These are phyloP conservation scores for Trametes villosa DNA, from an alignment of 768 basidiomycete species.

Conservation along the genomic window DNA sequence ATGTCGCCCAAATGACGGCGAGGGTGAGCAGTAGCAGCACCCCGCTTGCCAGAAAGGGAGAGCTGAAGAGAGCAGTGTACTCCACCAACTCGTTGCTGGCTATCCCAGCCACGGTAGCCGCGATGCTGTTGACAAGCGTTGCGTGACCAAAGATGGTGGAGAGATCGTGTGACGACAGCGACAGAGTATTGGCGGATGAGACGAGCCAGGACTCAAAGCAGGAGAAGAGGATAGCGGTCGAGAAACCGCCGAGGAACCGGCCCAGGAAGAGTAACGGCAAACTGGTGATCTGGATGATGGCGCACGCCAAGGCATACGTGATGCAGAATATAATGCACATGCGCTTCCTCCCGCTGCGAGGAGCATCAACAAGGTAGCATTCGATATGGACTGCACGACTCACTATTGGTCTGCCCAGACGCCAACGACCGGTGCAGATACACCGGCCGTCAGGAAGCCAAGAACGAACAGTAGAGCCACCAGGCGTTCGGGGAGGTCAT, in stretches of 20 bases:
- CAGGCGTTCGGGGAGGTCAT: constrained; percentile 60
- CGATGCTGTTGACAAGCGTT: constrained; percentile 72
- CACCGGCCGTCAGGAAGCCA: constrained; percentile 71
- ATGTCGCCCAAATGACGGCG: constrained; percentile 57
- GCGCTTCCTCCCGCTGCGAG: constrained; percentile 62
- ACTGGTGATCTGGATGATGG: constrained; percentile 58
- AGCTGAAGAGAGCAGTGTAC: constrained; percentile 52
- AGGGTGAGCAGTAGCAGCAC: constrained; percentile 55
- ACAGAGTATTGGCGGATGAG: constrained; percentile 56
- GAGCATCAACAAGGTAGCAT: neutral
- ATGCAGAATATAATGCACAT: constrained; percentile 76
- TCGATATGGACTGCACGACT: constrained; percentile 30
- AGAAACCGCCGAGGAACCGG: constrained; percentile 69
- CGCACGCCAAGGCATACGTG: constrained; percentile 63
- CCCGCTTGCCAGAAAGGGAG: constrained; percentile 72
- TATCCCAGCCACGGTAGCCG: constrained; percentile 70
- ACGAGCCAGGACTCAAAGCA: constrained; percentile 82
- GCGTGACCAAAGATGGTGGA: constrained; percentile 75
- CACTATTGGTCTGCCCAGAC: constrained; percentile 81
- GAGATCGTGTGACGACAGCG: constrained; percentile 59
- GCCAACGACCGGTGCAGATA: constrained; percentile 72
- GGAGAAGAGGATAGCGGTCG: constrained; percentile 77
- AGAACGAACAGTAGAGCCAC: constrained; percentile 80
- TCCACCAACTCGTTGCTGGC: constrained; percentile 67
- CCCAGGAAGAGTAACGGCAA: constrained; percentile 66